Evolutionary conservation across 1,139 yeast genomes (phyloP), one percentile per base, ranked within the genome.

Genomic region (Taphrina populina): DNA sequence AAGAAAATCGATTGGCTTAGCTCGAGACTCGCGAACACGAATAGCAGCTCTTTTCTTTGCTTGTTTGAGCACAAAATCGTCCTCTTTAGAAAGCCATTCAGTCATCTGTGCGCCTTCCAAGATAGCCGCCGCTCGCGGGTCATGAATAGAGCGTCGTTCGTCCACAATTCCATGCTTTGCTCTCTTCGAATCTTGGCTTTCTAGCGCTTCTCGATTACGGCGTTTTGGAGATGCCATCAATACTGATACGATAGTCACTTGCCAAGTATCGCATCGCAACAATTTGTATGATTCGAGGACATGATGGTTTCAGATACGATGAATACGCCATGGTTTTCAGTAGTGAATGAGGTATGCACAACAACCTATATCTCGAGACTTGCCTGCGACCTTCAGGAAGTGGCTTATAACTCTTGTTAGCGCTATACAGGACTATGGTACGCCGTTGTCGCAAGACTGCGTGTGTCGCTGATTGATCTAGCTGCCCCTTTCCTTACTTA

Each of bases 401-500:
- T n/a, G n/a, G n/a, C n/a, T n/a, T n/a, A n/a, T n/a, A n/a, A n/a
- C n/a, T n/a, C n/a, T n/a, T n/a, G n/a, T n/a, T n/a, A n/a, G n/a
- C n/a, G n/a, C n/a, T n/a, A n/a, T n/a, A n/a, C n/a, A n/a, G n/a
- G n/a, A n/a, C n/a, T n/a, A n/a, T n/a, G n/a, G n/a, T n/a, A n/a
- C n/a, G n/a, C n/a, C n/a, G n/a, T n/a, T n/a, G n/a, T n/a, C n/a
- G n/a, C n/a, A n/a, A n/a, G n/a, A n/a, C n/a, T n/a, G n/a, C n/a
- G n/a, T n/a, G n/a, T n/a, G n/a, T n/a, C n/a, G 21, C 35, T 41
- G 17, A 41, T 20, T 19, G 11, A 10, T 20, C 6, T 20, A 62
- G 98, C 80, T 92, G 62, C 99, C 99, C 39, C 76, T 92, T 66
- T 88, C 88, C 64, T 76, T 94, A 62, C 78, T 94, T 64, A 88